phyloP scores from a whole-genome alignment of 2,329 filamentous ascomycete genomes.

The Talaromyces verruculosus region DNA sequence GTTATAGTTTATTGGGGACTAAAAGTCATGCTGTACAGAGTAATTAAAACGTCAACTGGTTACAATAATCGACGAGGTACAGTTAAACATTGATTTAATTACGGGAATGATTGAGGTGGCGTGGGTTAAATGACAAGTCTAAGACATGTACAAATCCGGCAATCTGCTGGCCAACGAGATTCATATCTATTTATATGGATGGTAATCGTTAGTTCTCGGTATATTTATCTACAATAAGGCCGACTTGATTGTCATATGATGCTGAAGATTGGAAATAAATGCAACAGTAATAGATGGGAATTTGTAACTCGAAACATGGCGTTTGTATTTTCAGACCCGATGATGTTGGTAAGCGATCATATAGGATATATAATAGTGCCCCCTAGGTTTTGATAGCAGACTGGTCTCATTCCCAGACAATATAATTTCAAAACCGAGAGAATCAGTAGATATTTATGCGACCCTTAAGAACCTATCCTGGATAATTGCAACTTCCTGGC shows the following conservation, averaged over 20 bases:
- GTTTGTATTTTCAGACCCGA: neutral
- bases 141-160: neutral
- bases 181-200: neutral
- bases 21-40: neutral
- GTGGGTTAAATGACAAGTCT: neutral
- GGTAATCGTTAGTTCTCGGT: neutral
- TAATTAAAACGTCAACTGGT: neutral
- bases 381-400: neutral
- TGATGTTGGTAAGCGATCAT: neutral
- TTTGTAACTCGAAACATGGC: neutral
- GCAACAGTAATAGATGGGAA: neutral
- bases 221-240: neutral
- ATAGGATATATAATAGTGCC: neutral
- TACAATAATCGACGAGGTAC: neutral
- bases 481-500: neutral
- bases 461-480: neutral
- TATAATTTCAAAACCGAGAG: neutral
- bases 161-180: neutral
- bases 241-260: neutral
- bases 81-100: neutral
- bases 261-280: neutral
- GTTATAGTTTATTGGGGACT: neutral
- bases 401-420: neutral
- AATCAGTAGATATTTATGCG: neutral
- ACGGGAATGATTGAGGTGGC: constrained; percentile 11